phyloP scores from a whole-genome alignment of 73 alveolate genomes.

The Paramecium sexaurelia region DNA sequence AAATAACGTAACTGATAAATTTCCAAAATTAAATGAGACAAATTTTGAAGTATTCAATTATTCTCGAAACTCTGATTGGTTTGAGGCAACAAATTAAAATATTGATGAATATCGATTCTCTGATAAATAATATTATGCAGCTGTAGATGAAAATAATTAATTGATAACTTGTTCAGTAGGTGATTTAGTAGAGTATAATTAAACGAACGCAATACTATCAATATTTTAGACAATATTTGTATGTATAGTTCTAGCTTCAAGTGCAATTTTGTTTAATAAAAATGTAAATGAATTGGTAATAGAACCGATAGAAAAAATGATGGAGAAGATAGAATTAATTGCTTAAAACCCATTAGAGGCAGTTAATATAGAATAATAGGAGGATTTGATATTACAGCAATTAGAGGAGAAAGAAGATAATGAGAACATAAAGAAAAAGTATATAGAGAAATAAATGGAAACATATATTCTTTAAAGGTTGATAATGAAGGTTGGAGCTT shows the following conservation, averaged over 20 bases:
- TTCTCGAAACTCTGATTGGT: neutral
- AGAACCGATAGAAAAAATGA: slow-evolving; percentile 87
- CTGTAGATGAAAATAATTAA: neutral
- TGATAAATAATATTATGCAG: neutral
- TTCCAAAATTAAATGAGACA: neutral
- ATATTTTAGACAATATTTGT: slow-evolving; percentile 76
- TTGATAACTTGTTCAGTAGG: slow-evolving; percentile 24
- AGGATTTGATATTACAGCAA: slow-evolving; percentile 48
- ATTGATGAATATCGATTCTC: neutral
- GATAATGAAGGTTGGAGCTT: slow-evolving; percentile 93
- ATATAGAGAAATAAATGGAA: slow-evolving; percentile 74
- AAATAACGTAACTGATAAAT: neutral
- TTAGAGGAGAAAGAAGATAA: slow-evolving; percentile 41
- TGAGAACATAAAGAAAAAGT: neutral
- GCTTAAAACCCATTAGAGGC: slow-evolving; percentile 88
- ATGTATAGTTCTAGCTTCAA: slow-evolving; percentile 73
- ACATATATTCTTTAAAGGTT: slow-evolving; percentile 89
- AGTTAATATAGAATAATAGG: slow-evolving; percentile 75
- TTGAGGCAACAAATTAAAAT: neutral
- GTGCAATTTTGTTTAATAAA: slow-evolving; percentile 74
- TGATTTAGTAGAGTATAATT: slow-evolving; percentile 66
- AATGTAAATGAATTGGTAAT: slow-evolving; percentile 78
- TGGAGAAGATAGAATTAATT: slow-evolving; percentile 77
- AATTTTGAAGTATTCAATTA: neutral
- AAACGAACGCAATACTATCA: slow-evolving; percentile 70